Evolutionary conservation across 352 stramenopile species (phyloP).

Genomic region (Aphanomyces euteiches): DNA sequence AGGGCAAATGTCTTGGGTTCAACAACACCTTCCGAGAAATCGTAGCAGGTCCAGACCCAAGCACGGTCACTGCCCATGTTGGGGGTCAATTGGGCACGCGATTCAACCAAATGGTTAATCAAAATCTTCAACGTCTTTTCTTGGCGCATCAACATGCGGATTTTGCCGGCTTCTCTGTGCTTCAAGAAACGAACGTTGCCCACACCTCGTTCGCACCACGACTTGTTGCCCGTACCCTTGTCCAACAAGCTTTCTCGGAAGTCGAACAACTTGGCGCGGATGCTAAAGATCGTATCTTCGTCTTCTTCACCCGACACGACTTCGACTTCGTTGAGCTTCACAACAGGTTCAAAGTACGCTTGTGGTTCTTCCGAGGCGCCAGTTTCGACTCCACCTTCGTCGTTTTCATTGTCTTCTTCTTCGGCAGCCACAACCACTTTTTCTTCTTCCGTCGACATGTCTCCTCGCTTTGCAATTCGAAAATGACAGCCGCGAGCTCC

Average conservation of each 20-base stretch:
- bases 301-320: slow-evolving; percentile 97
- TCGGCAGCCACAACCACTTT: slow-evolving; percentile 67
- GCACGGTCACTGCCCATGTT: slow-evolving; percentile 96
- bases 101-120: slow-evolving; percentile 96
- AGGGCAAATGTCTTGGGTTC: slow-evolving; percentile 88
- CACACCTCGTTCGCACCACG: slow-evolving; percentile 96
- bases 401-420: slow-evolving; percentile 47
- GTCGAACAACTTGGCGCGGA: slow-evolving; percentile 95
- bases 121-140: slow-evolving; percentile 99
- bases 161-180: slow-evolving; percentile 92
- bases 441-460: slow-evolving; percentile 60
- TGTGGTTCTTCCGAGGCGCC: slow-evolving; percentile 77
- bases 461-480: slow-evolving; percentile 29
- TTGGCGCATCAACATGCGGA: slow-evolving; percentile 97
- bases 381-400: slow-evolving; percentile 51
- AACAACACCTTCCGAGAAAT: slow-evolving; percentile 95
- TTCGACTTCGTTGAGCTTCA: slow-evolving; percentile 92
- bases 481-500: slow-evolving; percentile 16
- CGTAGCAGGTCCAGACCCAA: slow-evolving; percentile 98
- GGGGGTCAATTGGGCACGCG: slow-evolving; percentile 92
- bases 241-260: slow-evolving; percentile 97
- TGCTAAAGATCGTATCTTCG: slow-evolving; percentile 92
- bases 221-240: slow-evolving; percentile 97
- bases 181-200: slow-evolving; percentile 96
- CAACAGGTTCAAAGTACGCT: slow-evolving; percentile 85